Evolutionary conservation across 148 eudicot species (phyloP).

Genomic region (Chenopodium suecicum): DNA sequence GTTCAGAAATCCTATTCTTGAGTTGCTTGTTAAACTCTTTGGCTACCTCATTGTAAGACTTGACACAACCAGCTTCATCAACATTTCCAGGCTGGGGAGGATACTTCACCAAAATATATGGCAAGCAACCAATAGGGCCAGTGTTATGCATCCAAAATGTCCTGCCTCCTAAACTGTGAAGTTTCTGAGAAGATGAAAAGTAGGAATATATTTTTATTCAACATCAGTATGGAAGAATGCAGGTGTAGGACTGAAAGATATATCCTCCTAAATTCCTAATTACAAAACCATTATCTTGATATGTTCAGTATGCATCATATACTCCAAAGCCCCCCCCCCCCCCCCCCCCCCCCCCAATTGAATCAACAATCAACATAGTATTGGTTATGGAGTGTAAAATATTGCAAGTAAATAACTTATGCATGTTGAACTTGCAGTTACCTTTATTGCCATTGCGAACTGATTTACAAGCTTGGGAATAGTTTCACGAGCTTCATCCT

Average conservation of each 20-base stretch:
- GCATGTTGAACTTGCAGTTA: constrained; percentile 19
- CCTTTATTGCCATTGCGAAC: constrained; percentile 55
- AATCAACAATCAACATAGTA: neutral
- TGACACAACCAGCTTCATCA: constrained; percentile 61
- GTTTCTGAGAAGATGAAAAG: constrained; percentile 27
- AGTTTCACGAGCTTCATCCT: constrained; percentile 53
- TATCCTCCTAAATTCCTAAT: neutral
- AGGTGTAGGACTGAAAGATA: neutral
- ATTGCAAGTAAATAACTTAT: neutral
- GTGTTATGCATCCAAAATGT: constrained; percentile 91
- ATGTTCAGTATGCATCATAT: no score
- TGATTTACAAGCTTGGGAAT: constrained; percentile 67
- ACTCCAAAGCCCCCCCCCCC: no score
- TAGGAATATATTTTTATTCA: neutral
- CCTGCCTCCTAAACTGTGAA: constrained; percentile 68
- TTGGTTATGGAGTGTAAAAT: neutral
- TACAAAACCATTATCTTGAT: neutral
- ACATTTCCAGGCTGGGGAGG: constrained; percentile 51
- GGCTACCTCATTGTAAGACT: constrained; percentile 65
- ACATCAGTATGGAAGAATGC: neutral
- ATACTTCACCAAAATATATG: constrained; percentile 49
- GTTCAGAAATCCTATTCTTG: constrained; percentile 49
- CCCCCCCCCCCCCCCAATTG: neutral
- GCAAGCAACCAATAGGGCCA: constrained; percentile 87
- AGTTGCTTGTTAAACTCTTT: constrained; percentile 59